phyloP scores from a whole-genome alignment of 345 rosid species.

The Odontarrhena argentea region DNA sequence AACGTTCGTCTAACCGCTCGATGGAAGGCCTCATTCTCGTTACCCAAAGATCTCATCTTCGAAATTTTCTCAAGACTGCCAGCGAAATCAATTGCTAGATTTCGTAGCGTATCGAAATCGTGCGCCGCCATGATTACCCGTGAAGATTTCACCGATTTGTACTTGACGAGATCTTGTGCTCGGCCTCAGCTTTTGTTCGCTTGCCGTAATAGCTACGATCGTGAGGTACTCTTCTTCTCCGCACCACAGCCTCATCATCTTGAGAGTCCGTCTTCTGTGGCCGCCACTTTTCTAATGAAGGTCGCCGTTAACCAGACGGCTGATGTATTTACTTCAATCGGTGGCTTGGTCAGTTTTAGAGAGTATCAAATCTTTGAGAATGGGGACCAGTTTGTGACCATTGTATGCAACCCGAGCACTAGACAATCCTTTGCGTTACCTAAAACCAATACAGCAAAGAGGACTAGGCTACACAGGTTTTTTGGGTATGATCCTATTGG shows the following conservation, averaged over 20 bases:
- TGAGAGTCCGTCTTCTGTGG: neutral
- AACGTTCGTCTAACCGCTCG: no score
- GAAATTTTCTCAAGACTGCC: neutral
- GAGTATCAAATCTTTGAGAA: neutral
- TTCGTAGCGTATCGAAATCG: neutral
- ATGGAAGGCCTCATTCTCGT: no score
- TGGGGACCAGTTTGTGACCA: neutral
- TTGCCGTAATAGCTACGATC: neutral
- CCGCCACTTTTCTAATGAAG: neutral
- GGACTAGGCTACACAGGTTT: neutral
- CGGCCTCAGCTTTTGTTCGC: neutral
- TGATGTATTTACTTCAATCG: neutral
- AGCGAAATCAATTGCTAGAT: neutral
- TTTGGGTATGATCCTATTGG: neutral
- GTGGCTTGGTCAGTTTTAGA: neutral
- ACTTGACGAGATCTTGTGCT: no score
- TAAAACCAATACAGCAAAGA: neutral
- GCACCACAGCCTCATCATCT: neutral
- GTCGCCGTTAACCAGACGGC: no score
- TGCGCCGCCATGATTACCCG: neutral
- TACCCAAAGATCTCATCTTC: neutral
- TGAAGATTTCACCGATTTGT: neutral
- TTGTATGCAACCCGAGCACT: constrained; percentile 5
- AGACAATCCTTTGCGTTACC: constrained; percentile 1
- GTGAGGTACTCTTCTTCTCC: neutral